Evolutionary conservation across 148 eudicot species (phyloP).

Genomic region (Silene conica): DNA sequence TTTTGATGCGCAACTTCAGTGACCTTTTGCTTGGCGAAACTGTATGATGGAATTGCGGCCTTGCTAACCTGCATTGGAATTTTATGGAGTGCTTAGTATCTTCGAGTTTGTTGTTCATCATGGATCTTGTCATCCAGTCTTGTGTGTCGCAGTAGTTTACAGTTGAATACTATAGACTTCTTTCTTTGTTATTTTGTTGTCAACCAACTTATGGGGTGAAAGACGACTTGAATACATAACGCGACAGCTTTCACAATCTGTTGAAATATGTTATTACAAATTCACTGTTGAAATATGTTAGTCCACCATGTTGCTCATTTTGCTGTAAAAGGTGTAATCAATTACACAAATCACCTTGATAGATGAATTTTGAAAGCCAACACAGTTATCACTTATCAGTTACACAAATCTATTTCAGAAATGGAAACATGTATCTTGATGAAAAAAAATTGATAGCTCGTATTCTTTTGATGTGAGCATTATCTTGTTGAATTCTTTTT

Average conservation of each 20-base stretch:
- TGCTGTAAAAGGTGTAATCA: no score
- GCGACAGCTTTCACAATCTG: neutral
- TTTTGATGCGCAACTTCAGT: constrained; percentile 38
- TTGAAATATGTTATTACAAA: neutral
- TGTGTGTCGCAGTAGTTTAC: neutral
- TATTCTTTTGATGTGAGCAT: no score
- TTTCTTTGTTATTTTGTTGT: neutral
- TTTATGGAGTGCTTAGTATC: neutral
- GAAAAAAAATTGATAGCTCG: no score
- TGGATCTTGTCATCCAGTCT: neutral
- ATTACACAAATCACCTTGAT: no score
- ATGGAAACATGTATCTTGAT: no score
- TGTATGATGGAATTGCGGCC: neutral
- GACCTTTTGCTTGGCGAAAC: constrained; percentile 32
- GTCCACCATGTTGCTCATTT: no score
- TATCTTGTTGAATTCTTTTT: no score
- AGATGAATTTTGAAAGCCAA: no score
- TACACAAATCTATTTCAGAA: no score
- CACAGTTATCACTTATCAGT: no score
- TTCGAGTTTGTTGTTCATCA: neutral
- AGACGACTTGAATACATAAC: neutral
- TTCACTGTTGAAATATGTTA: neutral
- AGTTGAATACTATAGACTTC: neutral
- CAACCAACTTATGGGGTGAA: neutral
- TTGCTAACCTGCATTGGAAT: neutral